These are phyloP conservation scores for Evansstolkia leycettana DNA, from an alignment of 495 filamentous ascomycete species.

Conservation along the genomic window DNA sequence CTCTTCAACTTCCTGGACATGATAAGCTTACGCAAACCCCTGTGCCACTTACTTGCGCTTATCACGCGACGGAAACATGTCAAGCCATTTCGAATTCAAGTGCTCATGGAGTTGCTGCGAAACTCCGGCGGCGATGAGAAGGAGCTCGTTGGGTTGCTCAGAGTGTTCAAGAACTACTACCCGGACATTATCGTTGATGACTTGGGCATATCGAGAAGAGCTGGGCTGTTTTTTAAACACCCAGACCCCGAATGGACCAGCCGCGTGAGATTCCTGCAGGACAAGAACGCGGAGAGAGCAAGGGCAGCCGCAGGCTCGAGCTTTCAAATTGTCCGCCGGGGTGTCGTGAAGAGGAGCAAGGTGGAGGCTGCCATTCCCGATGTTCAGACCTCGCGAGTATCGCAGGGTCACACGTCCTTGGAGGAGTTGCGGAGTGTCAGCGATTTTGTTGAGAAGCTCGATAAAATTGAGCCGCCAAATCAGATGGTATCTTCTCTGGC, in stretches of 20 bases:
- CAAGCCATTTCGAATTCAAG: slow-evolving; percentile 70
- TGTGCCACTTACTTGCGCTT: slow-evolving; percentile 76
- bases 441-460: slow-evolving; percentile 62
- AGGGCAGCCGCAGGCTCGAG: slow-evolving; percentile 13
- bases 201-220: slow-evolving; percentile 25
- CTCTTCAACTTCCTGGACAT: slow-evolving; percentile 80
- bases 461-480: slow-evolving; percentile 69
- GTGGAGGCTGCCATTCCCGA: slow-evolving; percentile 46
- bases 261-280: slow-evolving; percentile 54
- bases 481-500: slow-evolving; percentile 67
- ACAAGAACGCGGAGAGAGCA: slow-evolving; percentile 32
- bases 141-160: slow-evolving; percentile 62
- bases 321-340: slow-evolving; percentile 35
- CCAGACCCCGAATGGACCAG: slow-evolving; percentile 68
- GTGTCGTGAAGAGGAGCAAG: slow-evolving; percentile 29
- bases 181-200: slow-evolving; percentile 77
- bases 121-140: slow-evolving; percentile 48
- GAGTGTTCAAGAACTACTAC: slow-evolving; percentile 80
- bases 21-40: slow-evolving; percentile 37
- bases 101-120: slow-evolving; percentile 48
- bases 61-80: slow-evolving; percentile 83
- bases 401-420: slow-evolving; percentile 36
- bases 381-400: slow-evolving; percentile 61
- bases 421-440: slow-evolving; percentile 68
- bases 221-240: slow-evolving; percentile 43